These are phyloP conservation scores for Corymbia maculata DNA, from an alignment of 345 rosid species.

Conservation along the genomic window DNA sequence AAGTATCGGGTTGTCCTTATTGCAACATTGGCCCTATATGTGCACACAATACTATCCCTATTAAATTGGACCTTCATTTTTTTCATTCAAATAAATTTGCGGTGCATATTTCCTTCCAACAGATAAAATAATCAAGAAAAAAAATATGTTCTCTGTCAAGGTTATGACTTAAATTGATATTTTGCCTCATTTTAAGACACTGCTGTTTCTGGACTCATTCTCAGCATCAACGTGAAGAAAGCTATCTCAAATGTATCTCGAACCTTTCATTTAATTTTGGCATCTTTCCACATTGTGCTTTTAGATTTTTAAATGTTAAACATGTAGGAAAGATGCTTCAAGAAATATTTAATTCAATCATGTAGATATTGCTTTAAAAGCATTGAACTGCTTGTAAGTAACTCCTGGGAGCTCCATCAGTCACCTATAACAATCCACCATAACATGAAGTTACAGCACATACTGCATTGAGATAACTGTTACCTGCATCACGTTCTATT, in stretches of 20 bases:
- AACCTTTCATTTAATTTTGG: neutral
- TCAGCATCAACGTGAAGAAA: neutral
- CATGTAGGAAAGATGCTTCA: neutral
- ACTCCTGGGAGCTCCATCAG: neutral
- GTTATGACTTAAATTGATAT: neutral
- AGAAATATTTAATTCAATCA: neutral
- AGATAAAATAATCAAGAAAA: neutral
- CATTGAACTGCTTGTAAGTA: neutral
- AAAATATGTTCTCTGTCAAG: neutral
- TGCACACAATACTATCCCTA: neutral
- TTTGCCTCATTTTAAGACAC: neutral
- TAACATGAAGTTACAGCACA: neutral
- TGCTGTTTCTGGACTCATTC: neutral
- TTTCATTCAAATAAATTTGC: neutral
- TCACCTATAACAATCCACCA: neutral
- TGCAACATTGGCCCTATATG: neutral
- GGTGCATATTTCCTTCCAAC: neutral
- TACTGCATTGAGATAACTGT: neutral
- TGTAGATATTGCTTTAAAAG: neutral
- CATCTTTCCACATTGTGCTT: neutral
- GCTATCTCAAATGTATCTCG: neutral
- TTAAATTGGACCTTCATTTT: neutral
- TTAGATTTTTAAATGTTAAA: neutral
- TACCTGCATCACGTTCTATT: neutral
- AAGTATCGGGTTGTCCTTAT: neutral